A percentile compares a stretch with the other conserved stretches of the same genome.
These are phyloP conservation scores for Talaromyces albobiverticillius DNA, from an alignment of 2,329 filamentous ascomycete species.

Conservation along the genomic window DNA sequence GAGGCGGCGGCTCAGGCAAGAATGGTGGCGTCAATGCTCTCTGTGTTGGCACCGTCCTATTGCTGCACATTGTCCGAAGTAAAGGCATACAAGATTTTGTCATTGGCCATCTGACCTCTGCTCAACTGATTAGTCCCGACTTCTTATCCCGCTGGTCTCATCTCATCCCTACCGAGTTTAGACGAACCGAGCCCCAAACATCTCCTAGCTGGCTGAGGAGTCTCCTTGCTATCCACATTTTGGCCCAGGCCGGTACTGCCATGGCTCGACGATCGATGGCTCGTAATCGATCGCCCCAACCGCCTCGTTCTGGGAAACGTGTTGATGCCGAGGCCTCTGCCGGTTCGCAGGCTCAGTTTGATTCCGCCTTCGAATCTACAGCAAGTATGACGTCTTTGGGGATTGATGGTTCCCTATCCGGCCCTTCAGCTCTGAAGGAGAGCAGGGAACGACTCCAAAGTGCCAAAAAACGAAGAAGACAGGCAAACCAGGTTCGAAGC, in stretches of 20 bases:
- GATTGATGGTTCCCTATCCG: conserved; percentile 47
- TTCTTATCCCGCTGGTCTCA: conserved; percentile 42
- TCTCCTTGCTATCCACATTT: conserved; percentile 48
- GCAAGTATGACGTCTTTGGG: conserved; percentile 40
- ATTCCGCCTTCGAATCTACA: conserved; percentile 43
- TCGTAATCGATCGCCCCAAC: conserved; percentile 41
- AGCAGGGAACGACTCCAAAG: conserved; percentile 58
- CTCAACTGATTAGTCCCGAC: conserved; percentile 43
- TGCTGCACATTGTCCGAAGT: conserved; percentile 46
- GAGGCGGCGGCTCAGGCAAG: conserved; percentile 64
- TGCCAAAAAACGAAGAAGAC: conserved; percentile 82
- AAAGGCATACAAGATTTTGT: conserved; percentile 51
- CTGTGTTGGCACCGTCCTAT: conserved; percentile 44
- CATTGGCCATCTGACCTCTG: conserved; percentile 41
- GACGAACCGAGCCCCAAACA: conserved; percentile 39
- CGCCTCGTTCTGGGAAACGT: conserved; percentile 41
- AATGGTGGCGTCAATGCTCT: conserved; percentile 45
- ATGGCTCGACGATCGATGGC: conserved; percentile 48
- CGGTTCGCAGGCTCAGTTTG: conserved; percentile 40
- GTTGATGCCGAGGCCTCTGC: conserved; percentile 45
- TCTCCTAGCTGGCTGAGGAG: conserved; percentile 46
- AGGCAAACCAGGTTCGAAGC: conserved; percentile 84
- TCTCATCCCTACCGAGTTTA: conserved; percentile 43
- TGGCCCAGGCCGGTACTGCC: conserved; percentile 47
- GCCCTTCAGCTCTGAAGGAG: conserved; percentile 51